Conservation (phyloP, 2,329 filamentous ascomycete species). For the Pseudocercospora fuligena region DNA sequence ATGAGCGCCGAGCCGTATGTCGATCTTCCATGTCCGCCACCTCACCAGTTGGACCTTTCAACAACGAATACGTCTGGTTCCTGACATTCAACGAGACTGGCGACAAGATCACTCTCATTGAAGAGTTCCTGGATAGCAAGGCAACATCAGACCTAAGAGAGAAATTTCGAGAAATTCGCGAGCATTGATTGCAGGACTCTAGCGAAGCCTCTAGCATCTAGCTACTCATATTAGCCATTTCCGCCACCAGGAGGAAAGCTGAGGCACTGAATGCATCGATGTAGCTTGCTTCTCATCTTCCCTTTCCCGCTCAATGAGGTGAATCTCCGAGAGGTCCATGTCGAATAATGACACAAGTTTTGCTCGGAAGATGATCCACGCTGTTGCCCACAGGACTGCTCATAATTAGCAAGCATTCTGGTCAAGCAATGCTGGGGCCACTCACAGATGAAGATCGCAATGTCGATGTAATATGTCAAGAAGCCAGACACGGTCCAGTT, state of each 20-base stretch:
- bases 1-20: conserved; percentile 19
- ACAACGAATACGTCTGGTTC: conserved; percentile 34
- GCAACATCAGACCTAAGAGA: not conserved
- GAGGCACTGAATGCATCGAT: not conserved
- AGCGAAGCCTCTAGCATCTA: not conserved
- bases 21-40: conserved; percentile 23
- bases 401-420: not conserved
- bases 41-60: conserved; percentile 26
- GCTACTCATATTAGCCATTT: conserved; percentile 17
- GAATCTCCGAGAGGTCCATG: conserved; percentile 26
- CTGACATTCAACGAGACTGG: conserved; percentile 27
- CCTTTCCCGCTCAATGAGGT: conserved; percentile 23
- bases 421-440: not conserved
- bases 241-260: conserved; percentile 18
- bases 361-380: conserved; percentile 8
- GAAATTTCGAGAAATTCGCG: not conserved
- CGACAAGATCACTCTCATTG: conserved; percentile 26
- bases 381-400: conserved; percentile 17
- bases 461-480: conserved; percentile 28
- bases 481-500: conserved; percentile 41
- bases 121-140: conserved; percentile 28
- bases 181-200: not conserved
- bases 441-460: conserved; percentile 24
- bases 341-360: conserved; percentile 7
- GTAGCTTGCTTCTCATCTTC: conserved; percentile 10